phyloP scores from a whole-genome alignment of 2,329 filamentous ascomycete genomes.

The Aspergillus intermedius region DNA sequence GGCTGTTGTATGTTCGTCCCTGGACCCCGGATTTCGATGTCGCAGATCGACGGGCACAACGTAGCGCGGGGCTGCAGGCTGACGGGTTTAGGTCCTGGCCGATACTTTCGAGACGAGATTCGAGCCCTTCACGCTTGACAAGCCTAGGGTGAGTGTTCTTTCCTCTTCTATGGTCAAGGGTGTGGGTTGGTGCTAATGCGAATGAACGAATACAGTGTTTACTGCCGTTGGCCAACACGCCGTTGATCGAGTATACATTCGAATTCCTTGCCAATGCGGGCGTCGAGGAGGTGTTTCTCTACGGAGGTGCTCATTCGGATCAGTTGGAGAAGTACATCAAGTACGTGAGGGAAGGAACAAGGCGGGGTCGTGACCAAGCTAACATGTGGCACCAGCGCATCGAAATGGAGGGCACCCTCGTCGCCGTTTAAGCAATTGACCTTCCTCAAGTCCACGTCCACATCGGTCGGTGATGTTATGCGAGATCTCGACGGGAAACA shows the following conservation, averaged over 20 bases:
- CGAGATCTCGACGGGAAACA: slow-evolving; percentile 83
- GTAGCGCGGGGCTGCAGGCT: not conserved
- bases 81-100: slow-evolving; percentile 62
- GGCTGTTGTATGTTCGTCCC: slow-evolving; percentile 48
- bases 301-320: slow-evolving; percentile 80
- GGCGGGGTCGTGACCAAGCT: not conserved
- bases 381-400: slow-evolving; percentile 44
- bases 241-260: slow-evolving; percentile 94
- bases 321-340: slow-evolving; percentile 82
- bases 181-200: not conserved
- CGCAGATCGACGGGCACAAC: not conserved
- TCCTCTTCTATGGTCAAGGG: not conserved
- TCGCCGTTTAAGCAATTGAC: slow-evolving; percentile 76
- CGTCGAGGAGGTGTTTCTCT: slow-evolving; percentile 89
- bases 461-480: slow-evolving; percentile 87
- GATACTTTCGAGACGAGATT: slow-evolving; percentile 94
- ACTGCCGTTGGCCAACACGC: slow-evolving; percentile 84
- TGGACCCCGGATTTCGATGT: not conserved
- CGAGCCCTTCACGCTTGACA: slow-evolving; percentile 79
- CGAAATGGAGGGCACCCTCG: slow-evolving; percentile 66
- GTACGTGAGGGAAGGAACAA: slow-evolving; percentile 23
- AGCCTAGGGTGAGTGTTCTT: slow-evolving; percentile 65
- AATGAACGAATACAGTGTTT: slow-evolving; percentile 60
- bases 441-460: slow-evolving; percentile 79
- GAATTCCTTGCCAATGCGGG: slow-evolving; percentile 93